Conservation (phyloP, 306 rosid genomes). For the Nissolia schottii region DNA sequence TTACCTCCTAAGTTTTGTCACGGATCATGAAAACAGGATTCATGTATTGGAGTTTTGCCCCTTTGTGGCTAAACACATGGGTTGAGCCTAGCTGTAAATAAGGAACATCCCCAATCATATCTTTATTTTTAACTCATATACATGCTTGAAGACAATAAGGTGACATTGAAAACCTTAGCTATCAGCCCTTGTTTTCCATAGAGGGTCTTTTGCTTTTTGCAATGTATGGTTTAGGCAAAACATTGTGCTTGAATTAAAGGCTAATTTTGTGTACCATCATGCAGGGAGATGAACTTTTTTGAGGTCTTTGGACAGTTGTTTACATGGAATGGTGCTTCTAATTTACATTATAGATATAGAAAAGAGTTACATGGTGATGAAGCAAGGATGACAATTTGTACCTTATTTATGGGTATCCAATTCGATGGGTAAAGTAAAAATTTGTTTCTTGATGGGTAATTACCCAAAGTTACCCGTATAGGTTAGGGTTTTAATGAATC, state of each 20-base stretch:
- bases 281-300: neutral
- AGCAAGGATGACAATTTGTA: too few relatives aligned
- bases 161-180: constrained; percentile 21
- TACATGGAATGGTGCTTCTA: neutral
- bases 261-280: neutral
- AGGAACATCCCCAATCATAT: constrained; percentile 17
- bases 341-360: neutral
- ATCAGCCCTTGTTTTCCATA: constrained; percentile 1
- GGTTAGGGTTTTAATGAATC: too few relatives aligned
- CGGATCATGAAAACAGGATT: constrained; percentile 19
- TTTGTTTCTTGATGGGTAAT: too few relatives aligned
- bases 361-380: neutral
- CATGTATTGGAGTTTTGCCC: constrained; percentile 28
- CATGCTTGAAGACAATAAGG: neutral
- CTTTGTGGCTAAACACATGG: constrained; percentile 29
- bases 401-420: too few relatives aligned
- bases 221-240: constrained; percentile 3
- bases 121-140: constrained; percentile 8
- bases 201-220: neutral
- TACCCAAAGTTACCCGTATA: too few relatives aligned
- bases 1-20: constrained; percentile 14
- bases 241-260: neutral
- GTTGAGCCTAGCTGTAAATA: constrained; percentile 18
- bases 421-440: too few relatives aligned
- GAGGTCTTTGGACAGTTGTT: neutral